Base-by-base conservation (phyloP, 176 grass and related monocot genomes). In the Leersia perrieri region DNA sequence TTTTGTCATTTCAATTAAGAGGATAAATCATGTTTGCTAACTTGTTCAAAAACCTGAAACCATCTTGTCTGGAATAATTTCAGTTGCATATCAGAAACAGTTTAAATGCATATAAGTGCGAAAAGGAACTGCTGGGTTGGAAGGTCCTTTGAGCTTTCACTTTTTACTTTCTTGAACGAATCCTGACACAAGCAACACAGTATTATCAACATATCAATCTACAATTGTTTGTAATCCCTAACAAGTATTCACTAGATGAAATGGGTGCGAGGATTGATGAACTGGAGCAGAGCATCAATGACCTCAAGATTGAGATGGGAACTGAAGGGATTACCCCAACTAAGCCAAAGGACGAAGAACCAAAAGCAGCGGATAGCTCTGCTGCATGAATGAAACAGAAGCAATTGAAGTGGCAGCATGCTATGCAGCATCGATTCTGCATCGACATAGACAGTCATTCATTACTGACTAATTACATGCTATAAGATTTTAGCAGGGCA, bases 251-350 rank as follows among this genome's bases (percentile, higher is more conserved):
- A 97, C 94, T 94, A 92, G 94, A 97, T 72, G 85, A 97, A 70
- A 84, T 97, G 88, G 94, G 92, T 57, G 66, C 61, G 13, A 90
- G 82, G 85, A 91, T 97, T 5, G 85, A 92, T 74, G 87, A 97
- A 81, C 15, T 97, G 85, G 94, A 97, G 67, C 70, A 90, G 57
- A 94, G 85, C 73, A 83, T 97, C 60, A 94, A 89, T 62, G 87
- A 85, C 30, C 80, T 97, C 78, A 97, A 86, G 82, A 80, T 80
- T 47, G 94, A 90, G 80, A 89, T 91, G 62, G 87, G 73, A 18
- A 86, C 16, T 35, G 87, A 97, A 18, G 67, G 81, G 23, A 32
- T 77, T 72, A 44, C 63, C 1, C 77, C 89, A 66, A 63, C 84
- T 7, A 89, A 87, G 70, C 35, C 53, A 3, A 79, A 84, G 38